Base-by-base conservation (phyloP, 2,329 filamentous ascomycete species). In the Sarocladiaceae sp. region DNA sequence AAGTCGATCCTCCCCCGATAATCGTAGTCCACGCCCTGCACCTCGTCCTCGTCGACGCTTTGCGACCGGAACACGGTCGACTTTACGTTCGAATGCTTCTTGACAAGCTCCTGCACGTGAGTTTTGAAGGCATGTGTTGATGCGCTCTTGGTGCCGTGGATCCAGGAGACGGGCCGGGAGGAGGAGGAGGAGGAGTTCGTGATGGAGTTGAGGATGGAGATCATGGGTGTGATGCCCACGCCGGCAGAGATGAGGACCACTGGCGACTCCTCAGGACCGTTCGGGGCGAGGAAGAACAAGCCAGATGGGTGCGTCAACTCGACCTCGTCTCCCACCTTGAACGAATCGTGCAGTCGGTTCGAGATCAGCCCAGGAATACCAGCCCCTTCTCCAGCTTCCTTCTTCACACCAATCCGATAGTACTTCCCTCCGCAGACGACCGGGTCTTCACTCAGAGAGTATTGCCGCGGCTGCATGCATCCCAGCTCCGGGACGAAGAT, bases 391-490 rank as follows among this genome's bases (percentile, higher is more conserved):
- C 57, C 56, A 27, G 74, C 79, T 50, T 78, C 83, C 46, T 69
- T 75, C 72, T 89, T 90, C 49, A 91, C 80, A 51, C 78, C 85
- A 64, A 91, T 80, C 45, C 86, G 77, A 63, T 87, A 87, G 61
- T 80, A 74, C 13, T 68, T 66, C 6, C 71, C 72, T 39, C 72
- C 68, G n/a, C 52, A 53, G 19, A 52, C 51, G 18, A 6, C 40
- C 3, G 71, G 69, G 2, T 65, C 70, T 53, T 85, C 80, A 55
- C 78, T 84, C 45, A 91, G 69, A 37, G 80, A 85, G 67, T 88
- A 91, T 67, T 91, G 86, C 45, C 86, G 68, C 46, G 80, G 78
- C 62, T 91, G 87, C 52, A 82, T 71, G n/a, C 76, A 74, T 13
- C 53, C 55, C 18, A 84, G 69, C 39, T 72, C 67, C 1, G 81